Percentiles rank a stretch among this genome's conserved stretches.
Evolutionary conservation across 108 stramenopile species (phyloP).

Genomic region (Cyclotella choctawhatcheeana): DNA sequence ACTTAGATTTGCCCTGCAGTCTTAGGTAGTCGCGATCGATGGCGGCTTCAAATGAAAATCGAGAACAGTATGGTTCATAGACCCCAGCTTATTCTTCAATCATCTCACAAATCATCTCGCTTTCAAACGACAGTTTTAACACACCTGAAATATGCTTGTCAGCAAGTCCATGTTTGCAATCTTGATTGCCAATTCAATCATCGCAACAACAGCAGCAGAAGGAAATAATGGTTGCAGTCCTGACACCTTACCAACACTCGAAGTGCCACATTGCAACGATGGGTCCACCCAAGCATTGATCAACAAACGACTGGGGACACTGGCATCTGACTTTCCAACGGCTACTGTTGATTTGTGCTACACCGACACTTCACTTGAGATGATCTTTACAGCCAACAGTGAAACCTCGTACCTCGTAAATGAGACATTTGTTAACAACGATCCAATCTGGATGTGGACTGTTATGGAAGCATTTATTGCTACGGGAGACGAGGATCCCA

Average conservation of each 20-base stretch:
- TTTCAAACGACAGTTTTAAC: too few relatives aligned
- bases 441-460: slow-evolving; percentile 6
- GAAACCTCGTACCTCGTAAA: slow-evolving; percentile 6
- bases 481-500: neutral
- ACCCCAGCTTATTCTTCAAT: too few relatives aligned
- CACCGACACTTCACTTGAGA: slow-evolving; percentile 7
- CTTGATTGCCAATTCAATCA: too few relatives aligned
- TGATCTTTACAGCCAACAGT: neutral
- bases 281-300: neutral
- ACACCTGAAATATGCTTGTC: too few relatives aligned
- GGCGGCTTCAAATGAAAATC: too few relatives aligned
- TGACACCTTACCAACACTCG: neutral
- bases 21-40: too few relatives aligned
- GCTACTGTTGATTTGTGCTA: slow-evolving; percentile 1
- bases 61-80: too few relatives aligned
- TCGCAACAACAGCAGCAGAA: too few relatives aligned
- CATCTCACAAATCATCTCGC: too few relatives aligned
- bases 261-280: neutral
- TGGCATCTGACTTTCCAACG: neutral
- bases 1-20: too few relatives aligned
- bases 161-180: too few relatives aligned
- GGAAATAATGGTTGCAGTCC: neutral
- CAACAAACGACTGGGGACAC: neutral
- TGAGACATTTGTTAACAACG: slow-evolving; percentile 2
- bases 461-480: slow-evolving; percentile 16